A percentile compares a stretch with the other conserved stretches of the same genome.
These are phyloP conservation scores for Talaromyces sp. DNA, from an alignment of 2,329 filamentous ascomycete genomes.

Conservation along the genomic window DNA sequence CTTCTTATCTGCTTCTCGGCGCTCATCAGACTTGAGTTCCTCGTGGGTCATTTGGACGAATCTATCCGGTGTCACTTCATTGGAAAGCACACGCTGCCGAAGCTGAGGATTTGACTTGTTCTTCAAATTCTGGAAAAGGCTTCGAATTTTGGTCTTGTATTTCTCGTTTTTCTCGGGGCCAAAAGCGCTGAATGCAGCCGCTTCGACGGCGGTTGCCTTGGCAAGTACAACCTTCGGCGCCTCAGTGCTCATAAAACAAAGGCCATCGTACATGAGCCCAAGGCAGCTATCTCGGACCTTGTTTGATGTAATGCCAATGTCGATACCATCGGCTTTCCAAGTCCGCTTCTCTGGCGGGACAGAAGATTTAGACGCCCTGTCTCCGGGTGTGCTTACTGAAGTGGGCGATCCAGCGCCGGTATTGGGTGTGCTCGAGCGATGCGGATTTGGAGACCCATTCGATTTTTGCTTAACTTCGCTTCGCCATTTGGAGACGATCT, in stretches of 20 bases:
- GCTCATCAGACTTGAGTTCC: slow-evolving; percentile 83
- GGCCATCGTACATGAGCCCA: slow-evolving; percentile 87
- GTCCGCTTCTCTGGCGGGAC: slow-evolving; percentile 70
- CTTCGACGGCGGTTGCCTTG: slow-evolving; percentile 67
- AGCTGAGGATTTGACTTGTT: slow-evolving; percentile 80
- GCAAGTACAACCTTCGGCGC: slow-evolving; percentile 61
- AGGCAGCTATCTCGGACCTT: slow-evolving; percentile 76
- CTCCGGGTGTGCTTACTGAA: slow-evolving; percentile 38
- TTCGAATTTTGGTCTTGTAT: slow-evolving; percentile 86
- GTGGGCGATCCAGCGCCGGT: slow-evolving; percentile 48
- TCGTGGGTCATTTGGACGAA: slow-evolving; percentile 87
- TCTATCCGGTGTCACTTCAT: slow-evolving; percentile 63
- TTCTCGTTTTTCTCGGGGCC: slow-evolving; percentile 64
- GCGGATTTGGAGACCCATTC: slow-evolving; percentile 32
- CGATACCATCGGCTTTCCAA: slow-evolving; percentile 74
- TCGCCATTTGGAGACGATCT: slow-evolving; percentile 70
- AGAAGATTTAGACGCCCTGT: slow-evolving; percentile 49
- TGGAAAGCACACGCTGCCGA: slow-evolving; percentile 67
- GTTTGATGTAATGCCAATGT: slow-evolving; percentile 69
- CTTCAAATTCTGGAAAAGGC: slow-evolving; percentile 91
- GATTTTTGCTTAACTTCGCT: slow-evolving; percentile 46
- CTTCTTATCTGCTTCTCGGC: slow-evolving; percentile 67
- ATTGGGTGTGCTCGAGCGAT: slow-evolving; percentile 42
- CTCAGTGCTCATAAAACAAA: slow-evolving; percentile 63
- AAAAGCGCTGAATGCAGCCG: slow-evolving; percentile 65